Base-by-base conservation (phyloP, 805 yeast species). In the Saturnispora zaruensis region DNA sequence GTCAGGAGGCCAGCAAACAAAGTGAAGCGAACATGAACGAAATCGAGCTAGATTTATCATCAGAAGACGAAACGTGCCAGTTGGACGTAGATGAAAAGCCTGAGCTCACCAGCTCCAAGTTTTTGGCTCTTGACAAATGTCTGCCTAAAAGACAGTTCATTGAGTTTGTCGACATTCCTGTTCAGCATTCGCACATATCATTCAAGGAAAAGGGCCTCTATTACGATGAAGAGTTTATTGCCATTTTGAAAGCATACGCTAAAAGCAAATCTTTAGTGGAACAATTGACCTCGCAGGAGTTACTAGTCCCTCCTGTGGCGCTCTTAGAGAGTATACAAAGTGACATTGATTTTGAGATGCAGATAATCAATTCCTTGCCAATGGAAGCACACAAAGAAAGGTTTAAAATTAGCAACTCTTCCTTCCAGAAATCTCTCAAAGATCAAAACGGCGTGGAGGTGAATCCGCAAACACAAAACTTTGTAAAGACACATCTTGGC, bases 81-180 rank as follows among this genome's bases (percentile, higher is more conserved):
- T 7, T 2, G 5, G 18, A 36, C 5, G 1, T 18, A 6, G 21
- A 36, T 6, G 40, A 36, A 36, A 18, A n/a, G n/a, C n/a, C 18
- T 36, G 23, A 36, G 8, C 32, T 14, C 9, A 9, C 32, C 13
- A 28, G n/a, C 14, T 20, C 67, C 1, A 59, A 65, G 13, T 91
- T 89, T 58, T 64, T 87, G 28, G 93, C 98, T 0, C 70, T 91
- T 25, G 97, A 90, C 62, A 91, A 91, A 64, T 87, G 95, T 57
- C 68, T 85, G 1, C 87, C 88, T 1, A 66, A 73, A 16, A 69
- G 95, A 21, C 59, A 68, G 23, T 87, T 75, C 59, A 54, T 88
- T 8, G 83, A 82, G 51, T 57, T 76, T 4, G 23, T 80, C 14
- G 70, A 73, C 0, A 65, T 84, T 3, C 41, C 45, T 23, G 41